Conservation (phyloP, 2,329 filamentous ascomycete genomes). For the Colletotrichum camelliae region DNA sequence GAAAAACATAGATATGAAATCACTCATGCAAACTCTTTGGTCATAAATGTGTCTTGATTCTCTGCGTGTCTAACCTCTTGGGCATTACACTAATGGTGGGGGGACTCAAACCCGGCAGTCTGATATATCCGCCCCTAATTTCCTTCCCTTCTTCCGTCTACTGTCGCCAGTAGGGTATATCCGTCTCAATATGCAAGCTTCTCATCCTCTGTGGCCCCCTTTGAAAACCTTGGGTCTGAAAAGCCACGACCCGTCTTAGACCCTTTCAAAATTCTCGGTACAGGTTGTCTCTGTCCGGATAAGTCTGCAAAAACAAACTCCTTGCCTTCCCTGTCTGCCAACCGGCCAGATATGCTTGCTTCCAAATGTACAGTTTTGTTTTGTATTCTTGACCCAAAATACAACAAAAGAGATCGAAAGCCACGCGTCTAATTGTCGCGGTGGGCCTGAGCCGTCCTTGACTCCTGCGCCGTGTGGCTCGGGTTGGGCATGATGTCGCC, state of each 20-base stretch:
- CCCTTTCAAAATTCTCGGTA: not conserved
- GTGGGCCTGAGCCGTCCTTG: conserved; percentile 19
- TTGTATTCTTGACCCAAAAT: not conserved
- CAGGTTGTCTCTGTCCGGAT: not conserved
- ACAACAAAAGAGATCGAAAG: conserved; percentile 21
- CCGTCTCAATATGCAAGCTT: conserved; percentile 5
- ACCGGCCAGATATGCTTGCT: not conserved
- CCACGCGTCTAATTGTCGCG: conserved; percentile 21
- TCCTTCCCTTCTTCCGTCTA: not conserved
- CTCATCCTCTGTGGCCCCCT: not conserved
- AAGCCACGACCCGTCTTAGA: not conserved
- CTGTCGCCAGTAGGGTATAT: conserved; percentile 16
- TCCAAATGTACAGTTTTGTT: not conserved
- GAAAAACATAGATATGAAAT: not conserved
- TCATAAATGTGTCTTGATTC: not conserved
- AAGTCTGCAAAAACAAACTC: not conserved
- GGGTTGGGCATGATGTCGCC: conserved; percentile 44
- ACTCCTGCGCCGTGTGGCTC: conserved; percentile 26
- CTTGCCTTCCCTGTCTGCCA: conserved; percentile 3
- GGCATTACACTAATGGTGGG: not conserved
- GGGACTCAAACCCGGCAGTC: not conserved
- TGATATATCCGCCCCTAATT: not conserved
- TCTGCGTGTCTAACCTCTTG: not conserved
- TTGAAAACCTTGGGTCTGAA: not conserved
- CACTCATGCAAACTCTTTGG: not conserved